phyloP scores from a whole-genome alignment of 495 filamentous ascomycete genomes.

The Daldinia vernicosa region DNA sequence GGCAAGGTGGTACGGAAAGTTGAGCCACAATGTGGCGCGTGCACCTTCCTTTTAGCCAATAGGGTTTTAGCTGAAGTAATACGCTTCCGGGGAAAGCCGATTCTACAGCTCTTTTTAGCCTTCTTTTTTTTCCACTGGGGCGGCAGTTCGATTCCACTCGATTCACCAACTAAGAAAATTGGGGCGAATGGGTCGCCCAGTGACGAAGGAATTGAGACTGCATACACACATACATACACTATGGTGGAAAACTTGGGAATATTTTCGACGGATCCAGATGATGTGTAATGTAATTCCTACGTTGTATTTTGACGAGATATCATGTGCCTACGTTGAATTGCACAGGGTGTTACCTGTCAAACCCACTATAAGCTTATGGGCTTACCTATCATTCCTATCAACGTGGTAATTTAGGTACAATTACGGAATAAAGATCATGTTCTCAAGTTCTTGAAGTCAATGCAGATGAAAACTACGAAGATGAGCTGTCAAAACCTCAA shows the following conservation, averaged over 20 bases:
- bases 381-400: background rate
- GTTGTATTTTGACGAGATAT: background rate
- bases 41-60: constrained; percentile 33
- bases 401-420: background rate
- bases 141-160: background rate
- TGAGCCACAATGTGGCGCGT: constrained; percentile 42
- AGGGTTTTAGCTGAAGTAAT: constrained; percentile 37
- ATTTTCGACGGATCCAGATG: constrained; percentile 32
- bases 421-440: background rate
- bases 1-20: constrained; percentile 30
- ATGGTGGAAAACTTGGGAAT: constrained; percentile 21
- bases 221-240: background rate
- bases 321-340: background rate
- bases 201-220: constrained; percentile 4
- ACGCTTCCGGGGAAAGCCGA: constrained; percentile 45
- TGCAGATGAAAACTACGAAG: background rate
- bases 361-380: background rate
- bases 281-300: constrained; percentile 6
- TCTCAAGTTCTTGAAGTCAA: background rate
- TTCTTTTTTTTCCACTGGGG: constrained; percentile 1
- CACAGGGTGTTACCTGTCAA: background rate
- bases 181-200: constrained; percentile 11
- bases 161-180: constrained; percentile 23
- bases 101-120: constrained; percentile 12
- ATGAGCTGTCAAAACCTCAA: background rate